These are phyloP conservation scores for Didymella lethalis DNA, from an alignment of 2,329 filamentous ascomycete genomes.

Conservation along the genomic window DNA sequence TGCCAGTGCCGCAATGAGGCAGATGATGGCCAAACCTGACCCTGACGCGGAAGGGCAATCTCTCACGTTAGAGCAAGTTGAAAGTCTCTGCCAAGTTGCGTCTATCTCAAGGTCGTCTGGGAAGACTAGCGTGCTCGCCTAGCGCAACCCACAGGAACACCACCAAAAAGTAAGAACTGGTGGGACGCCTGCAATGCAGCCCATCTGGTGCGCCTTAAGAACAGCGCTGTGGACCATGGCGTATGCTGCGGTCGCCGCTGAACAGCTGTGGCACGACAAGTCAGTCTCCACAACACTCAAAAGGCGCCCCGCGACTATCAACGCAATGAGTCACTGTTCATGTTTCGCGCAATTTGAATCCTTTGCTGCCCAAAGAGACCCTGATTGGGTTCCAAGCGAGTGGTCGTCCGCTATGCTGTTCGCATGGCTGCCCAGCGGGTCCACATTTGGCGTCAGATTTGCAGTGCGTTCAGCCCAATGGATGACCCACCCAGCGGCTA, in stretches of 20 bases:
- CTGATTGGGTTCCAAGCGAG: constrained; percentile 36
- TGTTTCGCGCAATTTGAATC: constrained; percentile 17
- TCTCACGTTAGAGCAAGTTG: not conserved
- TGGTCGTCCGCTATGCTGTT: constrained; percentile 27
- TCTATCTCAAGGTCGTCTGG: constrained; percentile 9
- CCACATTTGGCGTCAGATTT: constrained; percentile 33
- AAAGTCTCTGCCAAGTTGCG: not conserved
- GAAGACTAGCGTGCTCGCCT: constrained; percentile 21
- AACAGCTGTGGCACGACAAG: constrained; percentile 19
- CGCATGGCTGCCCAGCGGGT: constrained; percentile 40
- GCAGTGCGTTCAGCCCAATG: constrained; percentile 32
- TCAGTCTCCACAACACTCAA: constrained; percentile 9
- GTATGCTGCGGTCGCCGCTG: not conserved
- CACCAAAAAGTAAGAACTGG: constrained; percentile 29
- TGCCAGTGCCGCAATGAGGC: not conserved
- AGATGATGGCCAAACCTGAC: not conserved
- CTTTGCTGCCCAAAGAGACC: constrained; percentile 36
- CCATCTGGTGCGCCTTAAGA: not conserved
- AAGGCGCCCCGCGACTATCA: constrained; percentile 21
- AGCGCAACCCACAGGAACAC: constrained; percentile 22
- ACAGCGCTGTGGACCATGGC: not conserved
- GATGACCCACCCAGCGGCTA: constrained; percentile 36
- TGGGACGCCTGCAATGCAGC: constrained; percentile 25
- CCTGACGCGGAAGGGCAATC: not conserved
- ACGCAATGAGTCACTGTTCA: constrained; percentile 33